phyloP scores from a whole-genome alignment of 768 basidiomycete genomes.

The Coprinopsis sp. region DNA sequence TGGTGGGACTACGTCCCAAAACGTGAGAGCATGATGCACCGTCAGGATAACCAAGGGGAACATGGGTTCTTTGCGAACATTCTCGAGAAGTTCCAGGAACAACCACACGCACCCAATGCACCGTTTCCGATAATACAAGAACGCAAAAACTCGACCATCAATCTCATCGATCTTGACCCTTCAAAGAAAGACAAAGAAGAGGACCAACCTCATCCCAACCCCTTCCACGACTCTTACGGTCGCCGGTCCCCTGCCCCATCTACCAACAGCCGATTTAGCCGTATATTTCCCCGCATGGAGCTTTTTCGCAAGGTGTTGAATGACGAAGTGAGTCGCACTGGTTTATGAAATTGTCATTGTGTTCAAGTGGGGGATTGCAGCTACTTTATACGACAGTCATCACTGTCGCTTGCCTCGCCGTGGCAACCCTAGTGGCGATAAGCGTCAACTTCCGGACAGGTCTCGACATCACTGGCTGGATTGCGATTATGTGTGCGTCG shows the following conservation, averaged over 20 bases:
- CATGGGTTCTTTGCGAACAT: background rate
- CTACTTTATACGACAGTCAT: constrained; percentile 52
- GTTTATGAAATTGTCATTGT: constrained; percentile 1
- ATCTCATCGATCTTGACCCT: no score
- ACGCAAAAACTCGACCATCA: no score
- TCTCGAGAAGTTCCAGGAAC: no score
- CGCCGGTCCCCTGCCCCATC: constrained; percentile 21
- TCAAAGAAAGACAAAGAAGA: no score
- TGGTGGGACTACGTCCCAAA: constrained; percentile 57
- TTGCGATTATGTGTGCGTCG: constrained; percentile 48
- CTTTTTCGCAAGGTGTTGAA: constrained; percentile 53
- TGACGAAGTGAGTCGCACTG: constrained; percentile 46
- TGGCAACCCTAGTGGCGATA: constrained; percentile 45
- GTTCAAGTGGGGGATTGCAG: constrained; percentile 22
- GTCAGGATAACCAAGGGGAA: constrained; percentile 4
- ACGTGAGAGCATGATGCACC: background rate
- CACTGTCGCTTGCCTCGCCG: constrained; percentile 42
- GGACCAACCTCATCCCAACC: background rate
- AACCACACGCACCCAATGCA: no score
- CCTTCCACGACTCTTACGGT: background rate
- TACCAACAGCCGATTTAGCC: constrained; percentile 37
- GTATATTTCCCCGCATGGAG: constrained; percentile 48
- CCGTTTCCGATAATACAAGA: no score
- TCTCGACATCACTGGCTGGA: constrained; percentile 47
- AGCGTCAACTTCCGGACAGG: constrained; percentile 44